Conservation (phyloP, 306 rosid genomes). For the Pueraria montana region DNA sequence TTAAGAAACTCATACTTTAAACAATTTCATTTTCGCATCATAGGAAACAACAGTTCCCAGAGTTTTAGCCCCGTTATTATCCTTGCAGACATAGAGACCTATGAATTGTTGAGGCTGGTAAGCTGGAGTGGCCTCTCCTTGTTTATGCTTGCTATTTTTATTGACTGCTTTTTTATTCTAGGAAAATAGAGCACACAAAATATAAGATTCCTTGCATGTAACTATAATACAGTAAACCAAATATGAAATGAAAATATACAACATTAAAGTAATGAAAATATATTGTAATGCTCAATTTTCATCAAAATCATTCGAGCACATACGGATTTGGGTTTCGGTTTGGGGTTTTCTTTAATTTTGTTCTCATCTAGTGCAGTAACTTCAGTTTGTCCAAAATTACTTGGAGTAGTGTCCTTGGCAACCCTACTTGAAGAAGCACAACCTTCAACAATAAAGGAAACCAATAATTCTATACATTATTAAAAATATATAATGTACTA, state of each 20-base stretch:
- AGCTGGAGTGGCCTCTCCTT: neutral
- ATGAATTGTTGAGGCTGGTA: neutral
- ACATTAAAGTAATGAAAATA: neutral
- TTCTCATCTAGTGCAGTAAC: neutral
- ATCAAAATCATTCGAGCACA: neutral
- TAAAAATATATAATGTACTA: neutral
- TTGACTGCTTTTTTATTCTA: conserved; percentile 3
- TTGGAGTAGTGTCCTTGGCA: neutral
- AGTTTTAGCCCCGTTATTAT: neutral
- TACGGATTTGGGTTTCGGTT: neutral
- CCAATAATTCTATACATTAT: neutral
- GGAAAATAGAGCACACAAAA: neutral
- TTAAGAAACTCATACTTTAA: conserved; percentile 1
- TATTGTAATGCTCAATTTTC: neutral
- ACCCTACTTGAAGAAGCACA: neutral
- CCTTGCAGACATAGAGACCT: neutral
- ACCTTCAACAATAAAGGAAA: neutral
- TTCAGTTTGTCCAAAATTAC: neutral
- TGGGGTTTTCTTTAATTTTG: neutral
- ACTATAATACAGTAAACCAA: neutral
- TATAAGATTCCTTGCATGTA: neutral
- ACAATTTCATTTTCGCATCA: neutral
- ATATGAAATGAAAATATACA: neutral
- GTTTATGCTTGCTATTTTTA: neutral
- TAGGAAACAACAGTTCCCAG: neutral